A percentile compares a stretch with the other conserved stretches of the same genome.
phyloP scores from a whole-genome alignment of 2,329 filamentous ascomycete species.

The Lecanicillium sp. region DNA sequence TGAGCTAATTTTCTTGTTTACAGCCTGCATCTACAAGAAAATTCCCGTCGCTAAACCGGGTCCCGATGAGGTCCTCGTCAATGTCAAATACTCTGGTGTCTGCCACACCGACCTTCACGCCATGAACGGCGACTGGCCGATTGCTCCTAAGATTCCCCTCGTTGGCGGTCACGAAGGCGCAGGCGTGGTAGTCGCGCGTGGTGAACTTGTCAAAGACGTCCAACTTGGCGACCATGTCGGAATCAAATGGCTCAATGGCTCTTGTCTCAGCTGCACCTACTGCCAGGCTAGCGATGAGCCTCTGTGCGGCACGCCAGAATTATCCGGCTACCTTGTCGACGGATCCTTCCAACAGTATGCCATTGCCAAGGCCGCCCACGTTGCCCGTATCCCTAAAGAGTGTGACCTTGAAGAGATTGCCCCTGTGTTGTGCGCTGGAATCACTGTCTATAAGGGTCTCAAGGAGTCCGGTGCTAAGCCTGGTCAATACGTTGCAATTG shows the following conservation, averaged over 20 bases:
- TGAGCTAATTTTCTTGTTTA: slow-evolving; percentile 2
- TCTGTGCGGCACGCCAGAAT: slow-evolving; percentile 63
- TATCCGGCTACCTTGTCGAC: slow-evolving; percentile 90
- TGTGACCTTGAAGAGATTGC: slow-evolving; percentile 68
- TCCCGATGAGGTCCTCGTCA: slow-evolving; percentile 84
- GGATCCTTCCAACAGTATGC: slow-evolving; percentile 90
- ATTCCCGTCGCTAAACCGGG: slow-evolving; percentile 76
- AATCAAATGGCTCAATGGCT: slow-evolving; percentile 89
- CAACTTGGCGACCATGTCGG: slow-evolving; percentile 79
- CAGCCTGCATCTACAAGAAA: slow-evolving; percentile 63
- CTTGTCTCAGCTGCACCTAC: slow-evolving; percentile 75
- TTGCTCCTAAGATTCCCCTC: slow-evolving; percentile 73
- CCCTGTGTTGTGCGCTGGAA: slow-evolving; percentile 75
- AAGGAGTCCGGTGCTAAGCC: slow-evolving; percentile 72
- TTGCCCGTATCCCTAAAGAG: slow-evolving; percentile 73
- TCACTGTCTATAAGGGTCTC: slow-evolving; percentile 86
- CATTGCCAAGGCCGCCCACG: slow-evolving; percentile 77
- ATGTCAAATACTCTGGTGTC: slow-evolving; percentile 83
- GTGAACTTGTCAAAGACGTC: slow-evolving; percentile 68
- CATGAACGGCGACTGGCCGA: slow-evolving; percentile 83
- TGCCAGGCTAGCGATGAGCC: slow-evolving; percentile 77
- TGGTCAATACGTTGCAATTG: slow-evolving; percentile 73
- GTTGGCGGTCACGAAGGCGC: slow-evolving; percentile 77
- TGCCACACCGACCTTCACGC: slow-evolving; percentile 81
- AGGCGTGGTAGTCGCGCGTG: slow-evolving; percentile 73